phyloP scores from a whole-genome alignment of 2,329 filamentous ascomycete genomes.

The Tolypocladium endophyticum region DNA sequence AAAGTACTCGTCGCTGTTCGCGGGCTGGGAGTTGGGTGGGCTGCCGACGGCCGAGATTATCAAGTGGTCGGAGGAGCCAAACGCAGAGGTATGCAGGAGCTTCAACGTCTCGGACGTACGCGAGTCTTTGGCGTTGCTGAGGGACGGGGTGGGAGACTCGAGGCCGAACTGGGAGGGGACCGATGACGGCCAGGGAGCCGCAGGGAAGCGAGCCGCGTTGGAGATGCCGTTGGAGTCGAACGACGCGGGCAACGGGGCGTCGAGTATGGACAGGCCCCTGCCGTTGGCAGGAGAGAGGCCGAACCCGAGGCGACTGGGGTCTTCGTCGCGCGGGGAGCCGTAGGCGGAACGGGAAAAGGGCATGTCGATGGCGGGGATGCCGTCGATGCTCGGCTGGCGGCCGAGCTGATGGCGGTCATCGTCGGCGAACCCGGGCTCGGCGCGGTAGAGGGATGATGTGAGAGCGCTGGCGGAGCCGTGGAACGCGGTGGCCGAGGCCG shows the following conservation, averaged over 20 bases:
- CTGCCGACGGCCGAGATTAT: slow-evolving; percentile 34
- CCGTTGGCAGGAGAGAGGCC: slow-evolving; percentile 67
- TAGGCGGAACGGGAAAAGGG: slow-evolving; percentile 53
- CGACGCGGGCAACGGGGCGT: slow-evolving; percentile 84
- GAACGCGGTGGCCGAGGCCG: slow-evolving; percentile 8
- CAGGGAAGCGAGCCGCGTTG: slow-evolving; percentile 69
- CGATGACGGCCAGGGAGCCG: slow-evolving; percentile 79
- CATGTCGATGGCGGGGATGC: slow-evolving; percentile 47
- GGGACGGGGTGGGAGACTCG: slow-evolving; percentile 71
- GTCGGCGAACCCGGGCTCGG: slow-evolving; percentile 29
- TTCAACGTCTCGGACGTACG: slow-evolving; percentile 55
- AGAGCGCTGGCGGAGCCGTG: slow-evolving; percentile 58
- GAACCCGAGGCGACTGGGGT: slow-evolving; percentile 48
- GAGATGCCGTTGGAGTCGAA: slow-evolving; percentile 96
- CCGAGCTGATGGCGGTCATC: slow-evolving; percentile 32
- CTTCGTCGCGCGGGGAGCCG: slow-evolving; percentile 72
- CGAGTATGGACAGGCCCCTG: slow-evolving; percentile 73
- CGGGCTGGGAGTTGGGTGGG: slow-evolving; percentile 41
- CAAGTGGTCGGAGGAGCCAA: slow-evolving; percentile 58
- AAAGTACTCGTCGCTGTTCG: slow-evolving; percentile 49
- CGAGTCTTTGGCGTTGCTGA: slow-evolving; percentile 50
- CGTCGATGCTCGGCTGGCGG: slow-evolving; percentile 42
- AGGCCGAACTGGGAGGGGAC: slow-evolving; percentile 86
- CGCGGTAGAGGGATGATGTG: slow-evolving; percentile 43
- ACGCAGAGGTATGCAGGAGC: slow-evolving; percentile 55